phyloP scores from a whole-genome alignment of 495 filamentous ascomycete genomes.

The Lepidopterella palustris region DNA sequence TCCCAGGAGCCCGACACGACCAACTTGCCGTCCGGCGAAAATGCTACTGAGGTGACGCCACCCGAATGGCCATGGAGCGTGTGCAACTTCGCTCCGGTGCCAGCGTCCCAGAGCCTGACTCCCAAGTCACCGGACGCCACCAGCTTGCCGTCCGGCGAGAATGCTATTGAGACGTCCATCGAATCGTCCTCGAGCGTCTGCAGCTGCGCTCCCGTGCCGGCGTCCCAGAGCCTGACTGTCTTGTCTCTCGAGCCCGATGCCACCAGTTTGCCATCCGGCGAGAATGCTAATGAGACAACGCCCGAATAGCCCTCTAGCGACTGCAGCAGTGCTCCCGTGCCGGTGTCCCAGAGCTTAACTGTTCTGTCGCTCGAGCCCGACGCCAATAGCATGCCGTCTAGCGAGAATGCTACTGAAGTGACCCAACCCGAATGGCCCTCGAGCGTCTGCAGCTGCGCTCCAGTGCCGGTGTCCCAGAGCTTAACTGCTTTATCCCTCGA shows the following conservation, averaged over 20 bases:
- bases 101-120: background rate
- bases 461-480: background rate
- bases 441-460: background rate
- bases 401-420: background rate
- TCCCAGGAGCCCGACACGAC: background rate
- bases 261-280: background rate
- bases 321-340: too few species aligned
- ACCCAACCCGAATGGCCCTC: background rate
- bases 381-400: background rate
- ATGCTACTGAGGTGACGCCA: background rate
- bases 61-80: background rate
- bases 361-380: background rate
- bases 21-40: background rate
- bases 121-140: background rate
- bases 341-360: too few species aligned
- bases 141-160: background rate
- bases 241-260: background rate
- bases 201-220: background rate
- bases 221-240: background rate
- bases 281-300: background rate
- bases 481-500: background rate
- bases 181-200: background rate
- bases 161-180: background rate
- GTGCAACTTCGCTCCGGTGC: background rate
- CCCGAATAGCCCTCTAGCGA: slow-evolving; percentile 1